Conservation (phyloP, 1,139 yeast genomes). For the Candida buenavistaensis region DNA sequence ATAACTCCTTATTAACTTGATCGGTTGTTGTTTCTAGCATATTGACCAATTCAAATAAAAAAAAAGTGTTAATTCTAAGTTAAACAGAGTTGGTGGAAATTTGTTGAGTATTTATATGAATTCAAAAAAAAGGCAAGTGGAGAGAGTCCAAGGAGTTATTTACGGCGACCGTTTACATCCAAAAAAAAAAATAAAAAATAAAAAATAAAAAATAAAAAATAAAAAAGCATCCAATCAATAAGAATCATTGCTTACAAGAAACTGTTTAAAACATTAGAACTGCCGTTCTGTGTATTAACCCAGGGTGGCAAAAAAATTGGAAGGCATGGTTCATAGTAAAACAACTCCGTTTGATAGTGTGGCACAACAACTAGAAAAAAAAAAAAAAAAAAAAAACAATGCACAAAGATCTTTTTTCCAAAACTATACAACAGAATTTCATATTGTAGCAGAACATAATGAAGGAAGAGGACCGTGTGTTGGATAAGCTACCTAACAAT, state of each 20-base stretch:
- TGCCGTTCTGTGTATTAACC: not conserved
- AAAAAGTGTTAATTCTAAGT: not conserved
- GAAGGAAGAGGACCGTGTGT: not conserved
- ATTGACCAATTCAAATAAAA: not conserved
- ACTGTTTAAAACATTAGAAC: not conserved
- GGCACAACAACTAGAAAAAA: not conserved
- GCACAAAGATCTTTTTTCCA: not conserved
- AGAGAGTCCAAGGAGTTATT: no score
- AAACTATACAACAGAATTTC: not conserved
- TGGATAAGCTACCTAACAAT: not conserved
- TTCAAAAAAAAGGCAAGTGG: no score
- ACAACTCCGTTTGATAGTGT: no score
- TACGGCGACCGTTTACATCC: no score
- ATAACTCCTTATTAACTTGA: constrained; percentile 17
- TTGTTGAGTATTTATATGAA: no score
- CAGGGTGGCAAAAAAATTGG: constrained; percentile 1
- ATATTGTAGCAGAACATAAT: no score
- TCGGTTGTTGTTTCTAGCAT: constrained; percentile 3
- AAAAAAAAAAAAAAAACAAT: not conserved
- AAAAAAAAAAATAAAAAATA: no score
- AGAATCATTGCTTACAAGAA: no score
- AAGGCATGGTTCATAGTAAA: no score
- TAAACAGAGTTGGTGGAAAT: no score
- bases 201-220: no score
- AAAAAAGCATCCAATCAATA: no score